phyloP scores from a whole-genome alignment of 192 early-diverging fungal genomes.

The Podila minutissima region DNA sequence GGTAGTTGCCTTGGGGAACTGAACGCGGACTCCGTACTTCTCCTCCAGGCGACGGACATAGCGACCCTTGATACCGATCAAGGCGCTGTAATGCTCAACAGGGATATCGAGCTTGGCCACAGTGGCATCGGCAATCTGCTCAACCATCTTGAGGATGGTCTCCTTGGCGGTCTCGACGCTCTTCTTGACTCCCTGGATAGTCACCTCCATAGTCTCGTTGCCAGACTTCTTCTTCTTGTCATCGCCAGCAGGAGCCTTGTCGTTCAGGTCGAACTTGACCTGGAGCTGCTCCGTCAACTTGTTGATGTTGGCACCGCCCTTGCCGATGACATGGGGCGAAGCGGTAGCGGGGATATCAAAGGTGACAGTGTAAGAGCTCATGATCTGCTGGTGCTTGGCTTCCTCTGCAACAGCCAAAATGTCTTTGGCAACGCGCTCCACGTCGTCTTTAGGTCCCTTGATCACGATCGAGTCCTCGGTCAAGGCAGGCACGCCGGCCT shows the following conservation, averaged over 20 bases:
- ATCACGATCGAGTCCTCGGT: conserved; percentile 79
- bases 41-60: conserved; percentile 82
- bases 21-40: conserved; percentile 76
- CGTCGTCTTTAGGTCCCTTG: conserved; percentile 83
- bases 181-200: conserved; percentile 80
- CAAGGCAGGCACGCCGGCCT: conserved; percentile 50
- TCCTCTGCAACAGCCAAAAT: conserved; percentile 73
- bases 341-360: conserved; percentile 76
- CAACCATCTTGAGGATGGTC: conserved; percentile 72
- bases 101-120: conserved; percentile 64
- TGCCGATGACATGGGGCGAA: conserved; percentile 88
- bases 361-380: conserved; percentile 76
- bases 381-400: conserved; percentile 68
- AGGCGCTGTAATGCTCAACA: conserved; percentile 70
- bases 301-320: conserved; percentile 85
- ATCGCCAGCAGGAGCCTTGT: conserved; percentile 46
- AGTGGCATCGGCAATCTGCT: conserved; percentile 75
- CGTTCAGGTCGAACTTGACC: conserved; percentile 76
- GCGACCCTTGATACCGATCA: conserved; percentile 76
- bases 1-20: conserved; percentile 69
- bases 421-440: conserved; percentile 74
- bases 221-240: conserved; percentile 54
- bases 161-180: conserved; percentile 79
- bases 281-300: conserved; percentile 79
- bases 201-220: conserved; percentile 66